Evolutionary conservation across 164 flowering plant genomes (phyloP).

Genomic region (Santalum album): DNA sequence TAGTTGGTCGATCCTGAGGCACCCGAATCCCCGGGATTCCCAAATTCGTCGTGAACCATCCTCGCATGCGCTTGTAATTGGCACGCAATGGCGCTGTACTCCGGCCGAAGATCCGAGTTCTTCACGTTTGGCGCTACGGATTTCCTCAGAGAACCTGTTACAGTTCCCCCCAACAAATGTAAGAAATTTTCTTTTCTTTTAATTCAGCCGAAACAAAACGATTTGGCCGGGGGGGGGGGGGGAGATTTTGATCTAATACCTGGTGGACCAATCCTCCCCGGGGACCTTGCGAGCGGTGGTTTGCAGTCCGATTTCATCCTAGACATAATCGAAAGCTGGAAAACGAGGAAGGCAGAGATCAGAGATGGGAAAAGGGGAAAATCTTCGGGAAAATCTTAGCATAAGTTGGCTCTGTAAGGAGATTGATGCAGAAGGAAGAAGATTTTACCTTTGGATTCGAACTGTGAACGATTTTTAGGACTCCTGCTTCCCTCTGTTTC

Average conservation of each 20-base stretch:
- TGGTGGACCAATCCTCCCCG: slow-evolving; percentile 21
- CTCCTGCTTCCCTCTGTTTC: too few relatives aligned
- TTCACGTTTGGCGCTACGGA: slow-evolving; percentile 23
- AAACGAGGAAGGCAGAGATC: background rate
- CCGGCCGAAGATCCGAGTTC: slow-evolving; percentile 40
- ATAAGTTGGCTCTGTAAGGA: too few relatives aligned
- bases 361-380: too few relatives aligned
- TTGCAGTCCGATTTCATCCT: background rate
- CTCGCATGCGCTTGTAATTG: slow-evolving; percentile 52
- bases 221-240: too few relatives aligned
- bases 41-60: slow-evolving; percentile 51
- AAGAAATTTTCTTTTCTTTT: too few relatives aligned
- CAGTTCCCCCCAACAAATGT: too few relatives aligned
- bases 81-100: slow-evolving; percentile 45
- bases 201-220: too few relatives aligned
- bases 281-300: background rate
- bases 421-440: too few relatives aligned
- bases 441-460: too few relatives aligned
- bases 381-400: too few relatives aligned
- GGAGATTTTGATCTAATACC: slow-evolving; percentile 25
- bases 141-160: slow-evolving; percentile 45
- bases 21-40: slow-evolving; percentile 9
- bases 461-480: too few relatives aligned
- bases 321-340: background rate
- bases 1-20: background rate